Evolutionary conservation across 1,139 yeast genomes (phyloP).

Genomic region (Sugiyamaella neomexicana): DNA sequence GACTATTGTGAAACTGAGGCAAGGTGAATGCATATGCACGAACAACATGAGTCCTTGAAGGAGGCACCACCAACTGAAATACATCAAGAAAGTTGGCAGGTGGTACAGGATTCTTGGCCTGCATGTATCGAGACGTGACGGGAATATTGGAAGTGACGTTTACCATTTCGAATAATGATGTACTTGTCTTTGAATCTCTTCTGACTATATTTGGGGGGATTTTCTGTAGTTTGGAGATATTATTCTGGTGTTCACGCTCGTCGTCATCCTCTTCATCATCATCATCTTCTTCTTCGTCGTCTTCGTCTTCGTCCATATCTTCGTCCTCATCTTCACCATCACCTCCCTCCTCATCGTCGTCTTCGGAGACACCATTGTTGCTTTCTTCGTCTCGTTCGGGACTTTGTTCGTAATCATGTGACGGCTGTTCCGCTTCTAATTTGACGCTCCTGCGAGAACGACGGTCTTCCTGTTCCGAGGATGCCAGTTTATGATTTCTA

Average conservation of each 20-base stretch:
- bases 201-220: conserved; percentile 2
- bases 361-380: background rate
- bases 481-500: conserved; percentile 8
- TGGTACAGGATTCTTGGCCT: conserved; percentile 31
- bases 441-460: conserved; percentile 18
- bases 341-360: background rate
- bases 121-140: conserved; percentile 27
- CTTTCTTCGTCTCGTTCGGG: conserved; percentile 4
- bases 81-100: conserved; percentile 31
- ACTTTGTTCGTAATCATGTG: conserved; percentile 21
- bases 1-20: conserved; percentile 38
- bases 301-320: conserved; percentile 21
- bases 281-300: conserved; percentile 11
- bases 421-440: conserved; percentile 12
- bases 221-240: background rate
- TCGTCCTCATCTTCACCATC: conserved; percentile 22
- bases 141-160: conserved; percentile 36
- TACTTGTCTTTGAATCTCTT: background rate
- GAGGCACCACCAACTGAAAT: conserved; percentile 36
- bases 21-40: conserved; percentile 38
- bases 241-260: conserved; percentile 30
- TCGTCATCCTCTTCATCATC: conserved; percentile 8
- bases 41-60: conserved; percentile 34
- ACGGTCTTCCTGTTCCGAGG: background rate
- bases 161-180: conserved; percentile 30